Evolutionary conservation across 2,329 filamentous ascomycete genomes (phyloP), one percentile per base, ranked within the genome.

Genomic region (Biscogniauxia marginata): DNA sequence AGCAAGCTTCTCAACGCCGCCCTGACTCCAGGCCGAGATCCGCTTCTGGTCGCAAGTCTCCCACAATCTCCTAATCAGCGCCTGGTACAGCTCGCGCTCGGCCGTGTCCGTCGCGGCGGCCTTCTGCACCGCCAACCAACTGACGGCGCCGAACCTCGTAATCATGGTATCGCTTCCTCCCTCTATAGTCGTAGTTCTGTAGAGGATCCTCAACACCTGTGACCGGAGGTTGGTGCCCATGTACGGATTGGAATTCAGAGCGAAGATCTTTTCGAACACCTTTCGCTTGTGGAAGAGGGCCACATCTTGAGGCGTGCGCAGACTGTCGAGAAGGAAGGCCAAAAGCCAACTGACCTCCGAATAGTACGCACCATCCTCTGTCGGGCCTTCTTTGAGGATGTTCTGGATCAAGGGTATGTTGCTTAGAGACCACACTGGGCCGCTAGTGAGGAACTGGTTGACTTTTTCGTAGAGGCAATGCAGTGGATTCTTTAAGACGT

Each of bases 391-490:
- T 3, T 84, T 79, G 9, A 87, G 75, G 51, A 88, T 77, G 60
- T 83, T 80, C 63, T 84, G 79, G 21, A 85, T 84, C n/a, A 93
- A 79, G 7, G 95, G 82, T 21, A 95, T 84, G 67, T 85, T 87
- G 57, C 90, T 84, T 18, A 87, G 69, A 11, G 86, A 80, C 93
- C 93, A 98, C 21, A 80, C 73, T 0, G 93, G 93, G 0, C 86
- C 84, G 51, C 86, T 86, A 20, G 90, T 90, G 34, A 98, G 82
- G 71, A 93, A 97, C 5, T 81, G 79, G 75, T 96, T 96, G 73
- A 95, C 77, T 70, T 96, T 96, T 56, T 86, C 84, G 70, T 96
- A 98, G 39, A 97, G 82, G 58, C 84, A 84, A 68, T 96, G 91
- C 16, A 91, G 80, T 0, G 93, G 93, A 59, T 91, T 87, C 20